phyloP scores from a whole-genome alignment of 2,329 filamentous ascomycete genomes.

The Paraphaeosphaeria minitans region DNA sequence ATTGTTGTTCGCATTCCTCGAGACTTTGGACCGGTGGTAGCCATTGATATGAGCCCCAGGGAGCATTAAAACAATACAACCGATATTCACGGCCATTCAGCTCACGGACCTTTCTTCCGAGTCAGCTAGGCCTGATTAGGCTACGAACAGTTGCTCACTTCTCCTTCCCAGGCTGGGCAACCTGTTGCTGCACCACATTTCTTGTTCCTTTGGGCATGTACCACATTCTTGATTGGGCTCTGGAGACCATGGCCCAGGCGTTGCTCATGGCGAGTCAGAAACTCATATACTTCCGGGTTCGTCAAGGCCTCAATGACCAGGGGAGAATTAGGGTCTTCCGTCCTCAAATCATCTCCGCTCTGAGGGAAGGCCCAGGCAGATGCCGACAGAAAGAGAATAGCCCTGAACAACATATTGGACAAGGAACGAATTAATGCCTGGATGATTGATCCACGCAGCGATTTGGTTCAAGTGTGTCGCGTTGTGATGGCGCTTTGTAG shows the following conservation, averaged over 20 bases:
- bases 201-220: not conserved
- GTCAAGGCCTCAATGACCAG: slow-evolving; percentile 3
- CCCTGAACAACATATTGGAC: not conserved
- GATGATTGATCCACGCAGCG: not conserved
- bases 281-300: slow-evolving; percentile 6
- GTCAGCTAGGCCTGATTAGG: not conserved
- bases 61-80: slow-evolving; percentile 16
- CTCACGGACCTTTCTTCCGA: not conserved
- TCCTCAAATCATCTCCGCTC: not conserved
- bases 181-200: slow-evolving; percentile 12
- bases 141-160: not conserved
- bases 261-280: slow-evolving; percentile 9
- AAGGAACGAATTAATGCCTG: not conserved
- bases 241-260: not conserved
- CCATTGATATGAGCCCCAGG: slow-evolving; percentile 13
- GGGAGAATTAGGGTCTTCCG: not conserved
- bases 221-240: slow-evolving; percentile 6
- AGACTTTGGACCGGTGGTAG: slow-evolving; percentile 8
- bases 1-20: slow-evolving; percentile 12
- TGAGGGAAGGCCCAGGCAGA: not conserved
- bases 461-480: not conserved
- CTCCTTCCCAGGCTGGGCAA: slow-evolving; percentile 14
- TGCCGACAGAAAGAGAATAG: not conserved
- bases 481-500: not conserved
- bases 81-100: slow-evolving; percentile 2